Conservation (phyloP, 768 basidiomycete species). For the Lentinus brumalis region DNA sequence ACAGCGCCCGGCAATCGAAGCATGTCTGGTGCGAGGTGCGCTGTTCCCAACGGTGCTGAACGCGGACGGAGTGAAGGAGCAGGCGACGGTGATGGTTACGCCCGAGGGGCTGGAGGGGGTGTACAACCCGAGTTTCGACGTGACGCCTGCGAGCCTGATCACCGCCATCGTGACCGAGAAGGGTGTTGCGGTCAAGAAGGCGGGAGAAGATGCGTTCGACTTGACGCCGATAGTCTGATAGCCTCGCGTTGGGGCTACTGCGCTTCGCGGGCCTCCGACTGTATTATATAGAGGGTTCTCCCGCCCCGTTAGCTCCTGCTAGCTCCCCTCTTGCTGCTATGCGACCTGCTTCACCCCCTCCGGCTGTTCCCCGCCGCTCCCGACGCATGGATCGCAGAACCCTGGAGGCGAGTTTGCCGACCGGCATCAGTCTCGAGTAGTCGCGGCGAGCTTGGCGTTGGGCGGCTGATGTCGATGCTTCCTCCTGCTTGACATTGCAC, state of each 20-base stretch:
- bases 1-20: constrained; percentile 85
- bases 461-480: too few relatives aligned
- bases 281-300: too few relatives aligned
- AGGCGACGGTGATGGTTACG: constrained; percentile 84
- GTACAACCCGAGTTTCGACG: constrained; percentile 96
- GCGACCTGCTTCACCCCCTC: too few relatives aligned
- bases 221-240: constrained; percentile 54
- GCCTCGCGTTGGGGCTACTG: neutral
- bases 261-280: neutral
- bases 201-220: constrained; percentile 62
- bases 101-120: constrained; percentile 56
- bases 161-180: constrained; percentile 96
- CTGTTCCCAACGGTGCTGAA: constrained; percentile 54
- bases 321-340: neutral
- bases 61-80: constrained; percentile 49
- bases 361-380: too few relatives aligned
- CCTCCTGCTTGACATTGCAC: too few relatives aligned
- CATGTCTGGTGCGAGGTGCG: constrained; percentile 84
- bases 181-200: constrained; percentile 78
- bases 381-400: too few relatives aligned
- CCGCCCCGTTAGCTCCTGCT: neutral
- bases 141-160: constrained; percentile 92
- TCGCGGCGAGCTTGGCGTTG: too few relatives aligned
- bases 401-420: too few relatives aligned
- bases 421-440: too few relatives aligned